A percentile compares a stretch with the other conserved stretches of the same genome.
These are phyloP conservation scores for Epichloe amarillans DNA, from an alignment of 2,329 filamentous ascomycete genomes.

Conservation along the genomic window DNA sequence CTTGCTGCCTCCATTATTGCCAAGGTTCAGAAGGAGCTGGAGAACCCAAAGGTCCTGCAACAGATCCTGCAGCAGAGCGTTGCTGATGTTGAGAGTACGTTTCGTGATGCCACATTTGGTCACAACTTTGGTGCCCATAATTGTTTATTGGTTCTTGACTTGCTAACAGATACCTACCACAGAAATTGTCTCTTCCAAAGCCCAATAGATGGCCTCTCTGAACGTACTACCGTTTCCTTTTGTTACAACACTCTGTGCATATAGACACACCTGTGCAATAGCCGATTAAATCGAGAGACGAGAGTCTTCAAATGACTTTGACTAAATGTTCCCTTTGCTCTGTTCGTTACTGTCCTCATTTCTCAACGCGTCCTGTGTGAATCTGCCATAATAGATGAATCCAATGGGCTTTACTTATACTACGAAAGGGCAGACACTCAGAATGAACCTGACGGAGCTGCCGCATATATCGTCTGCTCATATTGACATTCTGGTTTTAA, in stretches of 20 bases:
- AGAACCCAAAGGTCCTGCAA: constrained; percentile 94
- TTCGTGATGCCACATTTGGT: too few species aligned
- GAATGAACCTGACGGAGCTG: too few species aligned
- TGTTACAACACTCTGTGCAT: constrained; percentile 40
- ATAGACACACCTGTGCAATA: constrained; percentile 49
- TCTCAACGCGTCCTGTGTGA: not conserved
- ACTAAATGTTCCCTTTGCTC: not conserved
- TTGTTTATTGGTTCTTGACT: too few species aligned
- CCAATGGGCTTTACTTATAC: too few species aligned
- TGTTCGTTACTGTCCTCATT: not conserved
- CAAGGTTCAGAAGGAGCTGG: constrained; percentile 97
- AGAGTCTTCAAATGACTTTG: constrained; percentile 1
- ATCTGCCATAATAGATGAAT: too few species aligned
- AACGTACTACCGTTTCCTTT: constrained; percentile 34
- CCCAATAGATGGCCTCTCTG: constrained; percentile 39
- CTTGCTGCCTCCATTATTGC: constrained; percentile 83
- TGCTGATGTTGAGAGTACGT: constrained; percentile 82
- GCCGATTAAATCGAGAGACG: constrained; percentile 24
- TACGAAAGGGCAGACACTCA: too few species aligned
- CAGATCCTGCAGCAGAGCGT: constrained; percentile 97
- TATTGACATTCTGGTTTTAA: too few species aligned
- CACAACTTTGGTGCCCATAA: too few species aligned
- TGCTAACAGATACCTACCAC: constrained; percentile 20
- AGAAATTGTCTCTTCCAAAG: constrained; percentile 52
- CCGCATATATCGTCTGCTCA: too few species aligned